Evolutionary conservation across 139 green algal genomes (phyloP).

Genomic region (Haematococcus sp.): DNA sequence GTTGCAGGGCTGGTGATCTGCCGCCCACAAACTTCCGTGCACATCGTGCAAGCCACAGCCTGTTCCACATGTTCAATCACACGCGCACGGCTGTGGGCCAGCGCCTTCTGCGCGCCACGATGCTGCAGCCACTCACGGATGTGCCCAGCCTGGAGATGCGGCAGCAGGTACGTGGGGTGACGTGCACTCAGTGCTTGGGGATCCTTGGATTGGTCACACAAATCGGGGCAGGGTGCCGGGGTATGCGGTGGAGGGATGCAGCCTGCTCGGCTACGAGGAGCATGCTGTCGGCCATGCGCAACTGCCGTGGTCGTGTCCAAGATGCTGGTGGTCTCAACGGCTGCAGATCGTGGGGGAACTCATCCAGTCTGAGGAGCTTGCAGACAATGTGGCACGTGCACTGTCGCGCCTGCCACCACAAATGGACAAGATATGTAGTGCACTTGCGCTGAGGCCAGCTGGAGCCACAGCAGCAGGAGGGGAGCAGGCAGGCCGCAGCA

Average conservation of each 20-base stretch:
- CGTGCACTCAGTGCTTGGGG: too few species aligned
- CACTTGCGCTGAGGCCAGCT: slow-evolving; percentile 9
- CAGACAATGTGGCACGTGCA: not conserved
- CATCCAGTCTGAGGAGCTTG: not conserved
- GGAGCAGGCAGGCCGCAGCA: not conserved
- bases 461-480: slow-evolving; percentile 9
- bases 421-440: slow-evolving; percentile 3
- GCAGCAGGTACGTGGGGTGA: slow-evolving; percentile 18
- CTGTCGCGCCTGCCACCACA: not conserved
- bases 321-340: not conserved
- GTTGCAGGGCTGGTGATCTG: not conserved
- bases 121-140: slow-evolving; percentile 86
- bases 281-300: not conserved
- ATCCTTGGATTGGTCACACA: too few species aligned
- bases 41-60: not conserved
- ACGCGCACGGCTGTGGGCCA: slow-evolving; percentile 17
- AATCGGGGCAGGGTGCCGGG: not conserved
- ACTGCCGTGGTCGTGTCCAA: not conserved
- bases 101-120: slow-evolving; percentile 70
- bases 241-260: not conserved
- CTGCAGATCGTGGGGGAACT: not conserved
- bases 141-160: slow-evolving; percentile 67
- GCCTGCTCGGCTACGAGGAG: not conserved
- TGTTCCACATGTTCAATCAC: slow-evolving; percentile 3
- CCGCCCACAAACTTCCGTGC: not conserved